phyloP scores from a whole-genome alignment of 179 eudicot species.

The Carnegiea gigantea region DNA sequence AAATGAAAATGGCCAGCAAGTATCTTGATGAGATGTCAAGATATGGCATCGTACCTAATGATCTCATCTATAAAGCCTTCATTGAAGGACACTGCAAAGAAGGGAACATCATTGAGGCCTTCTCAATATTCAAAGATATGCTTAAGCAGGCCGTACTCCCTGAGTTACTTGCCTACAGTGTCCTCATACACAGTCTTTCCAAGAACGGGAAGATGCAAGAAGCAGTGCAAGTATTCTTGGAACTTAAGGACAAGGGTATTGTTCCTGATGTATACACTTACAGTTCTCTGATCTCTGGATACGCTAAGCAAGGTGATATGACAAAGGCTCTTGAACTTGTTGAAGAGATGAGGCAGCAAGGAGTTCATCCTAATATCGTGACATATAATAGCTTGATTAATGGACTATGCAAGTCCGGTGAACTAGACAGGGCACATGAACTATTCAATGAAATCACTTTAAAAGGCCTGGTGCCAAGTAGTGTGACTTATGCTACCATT shows the following conservation, averaged over 20 bases:
- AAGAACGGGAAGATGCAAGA: slow-evolving; percentile 60
- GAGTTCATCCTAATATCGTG: slow-evolving; percentile 68
- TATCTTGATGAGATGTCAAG: slow-evolving; percentile 65
- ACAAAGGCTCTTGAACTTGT: slow-evolving; percentile 51
- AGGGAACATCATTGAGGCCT: slow-evolving; percentile 54
- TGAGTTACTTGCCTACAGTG: slow-evolving; percentile 50
- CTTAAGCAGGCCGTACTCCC: slow-evolving; percentile 54
- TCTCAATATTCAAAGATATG: slow-evolving; percentile 47
- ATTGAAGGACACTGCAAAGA: slow-evolving; percentile 67
- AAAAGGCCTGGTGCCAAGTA: slow-evolving; percentile 51
- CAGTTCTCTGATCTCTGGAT: slow-evolving; percentile 72
- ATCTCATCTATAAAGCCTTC: slow-evolving; percentile 49
- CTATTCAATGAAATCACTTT: slow-evolving; percentile 47
- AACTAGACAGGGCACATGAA: slow-evolving; percentile 51
- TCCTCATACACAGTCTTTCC: slow-evolving; percentile 60
- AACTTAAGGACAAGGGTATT: slow-evolving; percentile 46
- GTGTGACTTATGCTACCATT: slow-evolving; percentile 70
- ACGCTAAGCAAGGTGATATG: slow-evolving; percentile 61
- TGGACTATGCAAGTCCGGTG: slow-evolving; percentile 71
- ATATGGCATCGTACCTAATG: slow-evolving; percentile 52
- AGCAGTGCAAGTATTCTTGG: slow-evolving; percentile 45
- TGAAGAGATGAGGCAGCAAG: slow-evolving; percentile 56
- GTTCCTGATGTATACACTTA: slow-evolving; percentile 76
- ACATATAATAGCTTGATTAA: slow-evolving; percentile 71
- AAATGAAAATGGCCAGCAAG: slow-evolving; percentile 47